phyloP scores from a whole-genome alignment of 441 rosid species.

The Flueggea neowawraea region DNA sequence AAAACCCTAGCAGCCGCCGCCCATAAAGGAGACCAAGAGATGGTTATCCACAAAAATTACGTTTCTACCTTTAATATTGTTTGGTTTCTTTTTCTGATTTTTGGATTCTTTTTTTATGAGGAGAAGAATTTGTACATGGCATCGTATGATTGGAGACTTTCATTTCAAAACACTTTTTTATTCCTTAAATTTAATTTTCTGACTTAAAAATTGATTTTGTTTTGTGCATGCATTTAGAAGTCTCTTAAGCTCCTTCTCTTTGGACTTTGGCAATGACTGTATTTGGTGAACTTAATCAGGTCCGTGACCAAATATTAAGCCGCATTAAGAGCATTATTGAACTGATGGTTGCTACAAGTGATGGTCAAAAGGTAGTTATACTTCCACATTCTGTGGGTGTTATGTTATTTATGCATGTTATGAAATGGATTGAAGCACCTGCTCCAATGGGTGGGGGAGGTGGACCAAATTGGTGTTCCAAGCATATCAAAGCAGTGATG shows the following conservation, averaged over 20 bases:
- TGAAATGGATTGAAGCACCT: slow-evolving; percentile 99
- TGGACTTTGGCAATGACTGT: not conserved
- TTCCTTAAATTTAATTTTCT: not conserved
- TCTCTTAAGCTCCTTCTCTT: not conserved
- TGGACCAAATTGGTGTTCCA: slow-evolving; percentile 93
- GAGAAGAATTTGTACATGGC: slow-evolving; percentile 92
- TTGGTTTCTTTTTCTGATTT: no score
- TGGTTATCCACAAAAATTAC: no score
- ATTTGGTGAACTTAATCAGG: slow-evolving; percentile 38
- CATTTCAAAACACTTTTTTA: slow-evolving; percentile 86
- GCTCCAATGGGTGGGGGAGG: slow-evolving; percentile 99
- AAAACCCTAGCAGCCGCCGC: no score
- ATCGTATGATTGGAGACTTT: slow-evolving; percentile 86
- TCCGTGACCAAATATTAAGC: slow-evolving; percentile 89
- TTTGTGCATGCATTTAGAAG: not conserved
- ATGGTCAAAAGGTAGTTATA: slow-evolving; percentile 81
- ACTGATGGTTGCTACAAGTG: slow-evolving; percentile 77
- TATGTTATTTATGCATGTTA: slow-evolving; percentile 86
- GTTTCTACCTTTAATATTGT: no score
- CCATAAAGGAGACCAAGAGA: no score
- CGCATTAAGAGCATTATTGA: slow-evolving; percentile 84
- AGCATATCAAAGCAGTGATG: slow-evolving; percentile 87
- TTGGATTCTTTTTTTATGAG: no score
- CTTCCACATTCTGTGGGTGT: slow-evolving; percentile 99
- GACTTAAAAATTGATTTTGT: no score